Evolutionary conservation across 768 basidiomycete genomes (phyloP).

Genomic region (Mycena vitilis): DNA sequence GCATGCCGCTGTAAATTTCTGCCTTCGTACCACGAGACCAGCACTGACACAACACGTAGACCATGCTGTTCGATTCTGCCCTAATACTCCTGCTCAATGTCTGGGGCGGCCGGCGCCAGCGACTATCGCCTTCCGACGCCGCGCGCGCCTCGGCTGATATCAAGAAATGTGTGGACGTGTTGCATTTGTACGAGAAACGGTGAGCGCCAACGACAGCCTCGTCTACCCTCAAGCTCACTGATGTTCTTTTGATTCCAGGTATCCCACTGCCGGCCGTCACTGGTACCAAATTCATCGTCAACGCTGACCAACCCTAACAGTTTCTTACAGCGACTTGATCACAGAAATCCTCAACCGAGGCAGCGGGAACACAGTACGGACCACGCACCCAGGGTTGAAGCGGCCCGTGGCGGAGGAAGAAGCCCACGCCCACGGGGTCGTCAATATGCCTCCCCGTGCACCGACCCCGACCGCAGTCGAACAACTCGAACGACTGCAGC

Average conservation of each 20-base stretch:
- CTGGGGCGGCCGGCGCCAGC: constrained; percentile 1
- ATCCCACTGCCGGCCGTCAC: constrained; percentile 17
- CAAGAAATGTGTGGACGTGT: constrained; percentile 23
- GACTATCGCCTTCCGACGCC: constrained; percentile 4
- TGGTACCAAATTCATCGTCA: constrained; percentile 5
- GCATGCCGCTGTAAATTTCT: constrained; percentile 14
- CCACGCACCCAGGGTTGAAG: constrained; percentile 4
- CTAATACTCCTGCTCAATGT: constrained; percentile 26
- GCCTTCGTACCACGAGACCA: neutral
- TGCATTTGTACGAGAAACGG: constrained; percentile 24
- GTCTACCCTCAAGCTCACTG: neutral
- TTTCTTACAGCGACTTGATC: constrained; percentile 14
- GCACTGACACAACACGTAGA: neutral
- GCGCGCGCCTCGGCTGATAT: constrained; percentile 19
- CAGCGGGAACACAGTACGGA: neutral
- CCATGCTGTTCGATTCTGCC: constrained; percentile 18
- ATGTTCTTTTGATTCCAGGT: constrained; percentile 5
- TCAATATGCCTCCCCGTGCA: no score
- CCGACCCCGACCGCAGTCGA: neutral
- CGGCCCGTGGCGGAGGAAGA: neutral
- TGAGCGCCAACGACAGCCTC: neutral
- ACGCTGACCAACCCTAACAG: neutral
- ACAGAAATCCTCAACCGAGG: constrained; percentile 26
- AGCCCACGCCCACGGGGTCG: neutral
- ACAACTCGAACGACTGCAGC: constrained; percentile 17